Base-by-base conservation (phyloP, 169 alveolate genomes). In the Plasmodium ovale region DNA sequence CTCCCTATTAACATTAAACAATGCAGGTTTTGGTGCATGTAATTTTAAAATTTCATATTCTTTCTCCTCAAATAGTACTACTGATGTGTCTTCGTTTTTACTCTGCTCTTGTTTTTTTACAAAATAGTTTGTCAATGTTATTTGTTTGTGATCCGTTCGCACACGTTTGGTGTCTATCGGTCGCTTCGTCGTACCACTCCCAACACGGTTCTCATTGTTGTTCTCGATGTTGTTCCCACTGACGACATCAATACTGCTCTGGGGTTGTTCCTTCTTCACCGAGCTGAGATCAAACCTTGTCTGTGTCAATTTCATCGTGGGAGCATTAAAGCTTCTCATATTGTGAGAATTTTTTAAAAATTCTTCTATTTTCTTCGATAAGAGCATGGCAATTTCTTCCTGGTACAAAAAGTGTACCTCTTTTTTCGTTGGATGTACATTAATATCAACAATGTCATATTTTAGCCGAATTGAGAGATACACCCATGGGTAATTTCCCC, bases 361-460 rank as follows among this genome's bases (percentile, higher is more conserved):
- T 16, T 94, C 94, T 49, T 74, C 92, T 1, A 95, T 87, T 23
- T 64, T 82, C 51, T 47, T 77, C 0, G 79, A 73, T 9, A 96
- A 93, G 23, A 92, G 94, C 35, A 88, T 79, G 1, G 94, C 59
- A 0, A 95, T 93, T 56, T 96, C 97, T 12, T 92, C 95, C 67
- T 98, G 98, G 85, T 96, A 88, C 60, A 94, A 87, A 74, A 98
- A 97, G 65, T 92, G 93, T 0, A 98, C 98, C 79, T 94, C 94
- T 74, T 96, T 97, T 93, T 99, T 99, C 37, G 99, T 97, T 10
- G 99, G 99, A 79, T 98, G 99, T 0, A 99, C 99, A 93, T 99
- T 99, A 10, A 98, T 99, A 91, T 99, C 99, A 21, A 99, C 91
- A 23, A 94, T 56, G 25, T 94, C 96, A 6, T 99, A 95, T 6